Conservation (phyloP, 2,329 filamentous ascomycete species). For the Botrytis cinerea region DNA sequence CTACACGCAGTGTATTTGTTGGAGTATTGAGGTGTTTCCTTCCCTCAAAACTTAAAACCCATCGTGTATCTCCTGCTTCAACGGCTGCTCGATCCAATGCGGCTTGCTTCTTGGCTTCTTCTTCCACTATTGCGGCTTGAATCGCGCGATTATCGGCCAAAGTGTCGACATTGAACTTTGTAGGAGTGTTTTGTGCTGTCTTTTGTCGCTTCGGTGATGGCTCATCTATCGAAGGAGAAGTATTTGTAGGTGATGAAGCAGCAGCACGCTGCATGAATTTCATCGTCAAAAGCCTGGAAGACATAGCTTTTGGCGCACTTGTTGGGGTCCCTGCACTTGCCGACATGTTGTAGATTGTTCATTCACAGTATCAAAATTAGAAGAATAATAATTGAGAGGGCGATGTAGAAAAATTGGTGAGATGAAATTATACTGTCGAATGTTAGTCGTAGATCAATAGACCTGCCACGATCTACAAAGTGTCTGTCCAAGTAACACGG, state of each 20-base stretch:
- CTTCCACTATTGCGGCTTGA: conserved; percentile 63
- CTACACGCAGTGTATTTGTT: conserved; percentile 52
- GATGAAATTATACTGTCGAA: neutral
- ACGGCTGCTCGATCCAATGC: conserved; percentile 63
- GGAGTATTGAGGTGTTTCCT: conserved; percentile 37
- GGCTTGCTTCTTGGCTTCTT: conserved; percentile 65
- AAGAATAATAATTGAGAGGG: neutral
- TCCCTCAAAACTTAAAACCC: conserved; percentile 65
- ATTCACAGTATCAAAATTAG: neutral
- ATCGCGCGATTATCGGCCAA: conserved; percentile 61
- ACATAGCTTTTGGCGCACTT: conserved; percentile 68
- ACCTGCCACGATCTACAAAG: neutral
- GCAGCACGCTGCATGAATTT: conserved; percentile 95
- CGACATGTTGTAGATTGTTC: conserved; percentile 35
- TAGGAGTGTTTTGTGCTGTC: conserved; percentile 41
- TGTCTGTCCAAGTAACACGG: conserved; percentile 13
- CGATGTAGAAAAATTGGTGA: neutral
- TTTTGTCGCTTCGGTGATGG: conserved; percentile 67
- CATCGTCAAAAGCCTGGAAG: conserved; percentile 87
- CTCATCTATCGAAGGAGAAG: conserved; percentile 49
- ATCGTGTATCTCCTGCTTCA: conserved; percentile 69
- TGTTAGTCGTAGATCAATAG: neutral
- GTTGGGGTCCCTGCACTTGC: conserved; percentile 30
- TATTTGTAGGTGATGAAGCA: conserved; percentile 54
- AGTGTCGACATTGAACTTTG: conserved; percentile 46